Percentiles rank a stretch among this genome's conserved stretches.
These are phyloP conservation scores for Trifolium fragiferum DNA, from an alignment of 306 rosid species.

Conservation along the genomic window DNA sequence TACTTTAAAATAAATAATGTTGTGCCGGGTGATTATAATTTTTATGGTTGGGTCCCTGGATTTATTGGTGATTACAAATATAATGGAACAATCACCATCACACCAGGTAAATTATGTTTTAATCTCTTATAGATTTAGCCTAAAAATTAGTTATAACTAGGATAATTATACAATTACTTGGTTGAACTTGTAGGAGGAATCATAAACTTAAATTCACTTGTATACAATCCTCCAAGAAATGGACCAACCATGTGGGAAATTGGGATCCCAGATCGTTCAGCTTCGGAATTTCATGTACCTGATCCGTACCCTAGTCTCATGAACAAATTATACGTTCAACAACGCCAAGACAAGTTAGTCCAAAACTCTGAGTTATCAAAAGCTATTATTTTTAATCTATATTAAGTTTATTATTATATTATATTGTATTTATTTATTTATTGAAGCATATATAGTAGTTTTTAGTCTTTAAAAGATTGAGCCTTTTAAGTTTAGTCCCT, in stretches of 20 bases:
- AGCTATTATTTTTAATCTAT: neutral
- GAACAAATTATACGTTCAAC: conserved; percentile 55
- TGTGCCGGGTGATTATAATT: conserved; percentile 73
- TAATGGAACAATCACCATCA: conserved; percentile 51
- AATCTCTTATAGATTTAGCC: neutral
- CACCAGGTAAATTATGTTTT: conserved; percentile 45
- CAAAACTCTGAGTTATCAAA: neutral
- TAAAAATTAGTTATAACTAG: neutral
- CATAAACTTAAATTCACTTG: conserved; percentile 42
- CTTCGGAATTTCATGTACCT: conserved; percentile 76
- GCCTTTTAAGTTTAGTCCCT: too few species aligned
- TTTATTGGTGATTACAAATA: conserved; percentile 75
- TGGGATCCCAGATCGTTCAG: conserved; percentile 82
- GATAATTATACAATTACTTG: conserved; percentile 11
- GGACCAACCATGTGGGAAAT: conserved; percentile 95
- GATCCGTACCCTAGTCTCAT: conserved; percentile 72
- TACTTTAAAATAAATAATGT: conserved; percentile 60
- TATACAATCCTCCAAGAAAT: conserved; percentile 68
- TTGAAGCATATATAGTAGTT: too few species aligned
- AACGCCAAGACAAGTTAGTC: conserved; percentile 52
- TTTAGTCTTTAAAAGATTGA: too few species aligned
- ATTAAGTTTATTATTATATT: neutral
- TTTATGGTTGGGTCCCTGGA: conserved; percentile 88
- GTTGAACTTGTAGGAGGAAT: conserved; percentile 47
- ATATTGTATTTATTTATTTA: too few species aligned